Percentiles rank a stretch among this genome's conserved stretches.
Conservation (phyloP, 2,329 filamentous ascomycete species). For the Fusarium guadeloupense region DNA sequence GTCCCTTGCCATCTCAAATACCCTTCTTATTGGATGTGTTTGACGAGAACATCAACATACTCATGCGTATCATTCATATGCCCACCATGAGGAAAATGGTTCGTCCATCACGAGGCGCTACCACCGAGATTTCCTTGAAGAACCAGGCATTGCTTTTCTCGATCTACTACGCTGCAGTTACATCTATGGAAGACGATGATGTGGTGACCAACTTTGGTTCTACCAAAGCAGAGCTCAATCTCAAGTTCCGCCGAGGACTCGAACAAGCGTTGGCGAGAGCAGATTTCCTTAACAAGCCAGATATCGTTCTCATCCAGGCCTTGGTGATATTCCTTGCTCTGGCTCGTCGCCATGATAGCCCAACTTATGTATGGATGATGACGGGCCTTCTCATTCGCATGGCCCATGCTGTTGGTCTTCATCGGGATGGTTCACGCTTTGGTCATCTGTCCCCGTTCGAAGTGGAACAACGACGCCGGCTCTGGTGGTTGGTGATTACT, state of each 20-base stretch:
- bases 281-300: constrained; percentile 67
- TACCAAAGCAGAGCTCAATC: constrained; percentile 55
- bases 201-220: constrained; percentile 60
- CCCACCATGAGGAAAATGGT: constrained; percentile 51
- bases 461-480: constrained; percentile 67
- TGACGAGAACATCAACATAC: constrained; percentile 60
- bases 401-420: constrained; percentile 63
- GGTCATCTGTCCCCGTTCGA: constrained; percentile 66
- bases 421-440: constrained; percentile 65
- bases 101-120: constrained; percentile 47
- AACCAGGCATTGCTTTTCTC: constrained; percentile 65
- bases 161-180: constrained; percentile 65
- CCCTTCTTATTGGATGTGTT: constrained; percentile 62
- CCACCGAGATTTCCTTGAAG: constrained; percentile 49
- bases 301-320: constrained; percentile 69
- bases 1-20: constrained; percentile 64
- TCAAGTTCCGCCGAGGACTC: constrained; percentile 62
- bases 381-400: constrained; percentile 69
- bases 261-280: constrained; percentile 70
- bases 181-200: constrained; percentile 66
- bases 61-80: constrained; percentile 57
- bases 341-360: constrained; percentile 60
- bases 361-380: constrained; percentile 69
- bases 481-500: constrained; percentile 70
- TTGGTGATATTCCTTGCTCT: constrained; percentile 67